Evolutionary conservation across 768 basidiomycete species (phyloP), one percentile per base, ranked within the genome.

Genomic region (Phanerochaete carnosa): DNA sequence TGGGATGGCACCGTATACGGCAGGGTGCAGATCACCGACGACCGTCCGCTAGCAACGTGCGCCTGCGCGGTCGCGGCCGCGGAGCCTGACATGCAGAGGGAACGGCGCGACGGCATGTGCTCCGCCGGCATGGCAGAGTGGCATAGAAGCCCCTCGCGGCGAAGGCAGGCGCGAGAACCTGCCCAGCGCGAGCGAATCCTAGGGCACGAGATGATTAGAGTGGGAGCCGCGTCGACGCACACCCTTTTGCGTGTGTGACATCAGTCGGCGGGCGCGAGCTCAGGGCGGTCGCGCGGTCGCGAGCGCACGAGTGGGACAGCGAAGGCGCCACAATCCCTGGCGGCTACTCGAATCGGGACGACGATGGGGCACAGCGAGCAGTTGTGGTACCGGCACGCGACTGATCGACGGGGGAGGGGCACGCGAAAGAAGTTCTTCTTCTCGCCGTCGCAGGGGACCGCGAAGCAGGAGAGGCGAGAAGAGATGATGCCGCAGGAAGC

Each of bases 401-500:
- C 45, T 46, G 45, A 46, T 46, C 45, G 45, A 7, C 45, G 45
- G 45, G 6, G 45, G 16, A n/a, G 45, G 19, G 33, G 33, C 25
- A 49, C 47, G 47, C 6, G 39, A 19, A 43, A 9, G 39, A 9
- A 43, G 39, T 19, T 7, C 22, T 49, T 23, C 13, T 25, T 19
- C 7, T 7, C 47, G 25, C 13, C 22, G 47, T 19, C 22, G 23
- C 13, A n/a, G 50, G 29, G 50, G 28, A 32, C 50, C 50, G 19
- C 50, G 30, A 52, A 32, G 50, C 28, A 8, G 28, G 16, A 13
- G 50, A 52, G 28, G 26, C 49, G 29, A 26, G 49, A n/a, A 53
- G 51, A 29, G 35, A 8, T 45, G 37, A 46, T 26, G 46, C 25
- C 39, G n/a, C 35, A 51, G 9, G 59, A 60, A 60, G 53, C 54